Evolutionary conservation across 2,329 filamentous ascomycete species (phyloP), one percentile per base, ranked within the genome.

Genomic region (Hypomyces rosellus): DNA sequence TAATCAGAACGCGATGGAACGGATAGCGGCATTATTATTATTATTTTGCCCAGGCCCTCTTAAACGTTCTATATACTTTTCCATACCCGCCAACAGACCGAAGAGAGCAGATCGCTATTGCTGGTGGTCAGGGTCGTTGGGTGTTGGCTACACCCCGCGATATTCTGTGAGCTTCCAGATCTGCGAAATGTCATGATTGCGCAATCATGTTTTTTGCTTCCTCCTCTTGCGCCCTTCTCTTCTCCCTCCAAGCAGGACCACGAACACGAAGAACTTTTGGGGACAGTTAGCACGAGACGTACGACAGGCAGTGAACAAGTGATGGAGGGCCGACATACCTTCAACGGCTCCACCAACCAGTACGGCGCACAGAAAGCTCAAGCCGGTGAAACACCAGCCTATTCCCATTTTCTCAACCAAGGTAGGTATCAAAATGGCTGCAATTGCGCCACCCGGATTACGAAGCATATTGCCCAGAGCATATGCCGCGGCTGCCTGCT

Each of bases 311-410:
- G n/a, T n/a, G n/a, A n/a, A n/a, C 16, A 11, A 11, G 14, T 7
- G 43, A 15, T 34, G 14, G 4, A 14, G 4, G 6, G 25, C 25
- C 25, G 4, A 11, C 25, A 30, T 30, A 30, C 25, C 25, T 30
- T 30, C 25, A 3, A 61, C 57, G 3, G 59, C 54, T 2, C 55
- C 54, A 7, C 60, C 58, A 7, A 62, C 60, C 0, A 62, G 41
- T 4, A 57, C 54, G 48, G 56, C 42, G 44, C 69, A 64, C 15
- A 71, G 48, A 1, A 68, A 40, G 0, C 61, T 65, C 18, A 73
- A 54, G 0, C 69, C 69, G 1, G 63, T 69, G 43, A 72, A 73
- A 33, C 65, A 68, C 65, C 66, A 72, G 2, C 68, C 67, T 43
- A 60, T 63, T 4, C 69, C 69, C 60, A 70, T 66, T 11, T 48